Evolutionary conservation across 768 basidiomycete species (phyloP).

Genomic region (Pulveroboletus sp.): DNA sequence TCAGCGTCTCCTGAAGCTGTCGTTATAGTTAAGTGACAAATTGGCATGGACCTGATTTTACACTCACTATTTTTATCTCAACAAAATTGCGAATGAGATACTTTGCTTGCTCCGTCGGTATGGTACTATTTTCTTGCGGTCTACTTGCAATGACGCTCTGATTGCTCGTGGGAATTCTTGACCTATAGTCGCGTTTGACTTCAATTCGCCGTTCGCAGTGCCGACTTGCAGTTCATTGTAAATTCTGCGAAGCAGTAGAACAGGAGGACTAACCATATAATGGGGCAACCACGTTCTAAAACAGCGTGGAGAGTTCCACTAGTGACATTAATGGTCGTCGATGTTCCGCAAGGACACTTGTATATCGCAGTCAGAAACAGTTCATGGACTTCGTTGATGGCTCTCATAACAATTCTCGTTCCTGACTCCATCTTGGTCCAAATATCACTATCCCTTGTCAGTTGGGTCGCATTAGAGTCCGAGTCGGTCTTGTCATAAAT

Average conservation of each 20-base stretch:
- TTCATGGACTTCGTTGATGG: background rate
- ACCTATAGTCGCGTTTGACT: background rate
- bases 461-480: background rate
- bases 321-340: background rate
- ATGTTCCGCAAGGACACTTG: conserved; percentile 1
- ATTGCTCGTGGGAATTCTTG: background rate
- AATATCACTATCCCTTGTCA: background rate
- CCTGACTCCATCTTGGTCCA: background rate
- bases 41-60: too few relatives aligned
- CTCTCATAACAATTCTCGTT: conserved; percentile 2
- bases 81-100: conserved; percentile 6
- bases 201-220: conserved; percentile 1
- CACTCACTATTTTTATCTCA: conserved; percentile 1
- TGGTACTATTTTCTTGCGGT: too few relatives aligned
- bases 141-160: too few relatives aligned
- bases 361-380: background rate
- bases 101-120: background rate
- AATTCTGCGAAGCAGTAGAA: background rate
- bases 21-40: too few relatives aligned
- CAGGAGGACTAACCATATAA: conserved; percentile 2
- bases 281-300: background rate
- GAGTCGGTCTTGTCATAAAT: background rate
- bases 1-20: too few relatives aligned
- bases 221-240: background rate
- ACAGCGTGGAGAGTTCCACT: background rate